Conservation (phyloP, 1,139 yeast genomes). For the Citeromyces hawaiiensis region DNA sequence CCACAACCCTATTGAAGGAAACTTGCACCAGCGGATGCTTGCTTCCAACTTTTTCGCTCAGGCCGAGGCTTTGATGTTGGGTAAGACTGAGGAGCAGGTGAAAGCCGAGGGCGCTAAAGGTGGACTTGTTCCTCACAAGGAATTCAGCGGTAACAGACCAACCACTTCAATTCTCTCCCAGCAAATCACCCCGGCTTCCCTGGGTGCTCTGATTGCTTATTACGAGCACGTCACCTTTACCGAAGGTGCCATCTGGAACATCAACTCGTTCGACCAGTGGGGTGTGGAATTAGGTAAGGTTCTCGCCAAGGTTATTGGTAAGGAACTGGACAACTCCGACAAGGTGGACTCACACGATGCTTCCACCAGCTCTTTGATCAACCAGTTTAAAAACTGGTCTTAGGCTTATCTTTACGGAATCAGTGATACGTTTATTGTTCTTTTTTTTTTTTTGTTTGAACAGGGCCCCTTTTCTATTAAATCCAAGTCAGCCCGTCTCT, state of each 20-base stretch:
- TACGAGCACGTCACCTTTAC: conserved; percentile 95
- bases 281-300: conserved; percentile 99
- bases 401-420: conserved; percentile 8
- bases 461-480: too few relatives aligned
- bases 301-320: conserved; percentile 89
- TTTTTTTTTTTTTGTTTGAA: too few relatives aligned
- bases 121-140: conserved; percentile 84
- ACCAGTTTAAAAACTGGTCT: conserved; percentile 89
- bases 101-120: conserved; percentile 83
- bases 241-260: conserved; percentile 99
- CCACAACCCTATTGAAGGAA: conserved; percentile 91
- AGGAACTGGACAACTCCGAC: conserved; percentile 44
- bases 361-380: conserved; percentile 84
- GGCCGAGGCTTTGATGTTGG: conserved; percentile 95
- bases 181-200: conserved; percentile 88
- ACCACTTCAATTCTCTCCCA: conserved; percentile 94
- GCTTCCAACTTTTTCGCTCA: conserved; percentile 98
- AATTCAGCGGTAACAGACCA: conserved; percentile 96
- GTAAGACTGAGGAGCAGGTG: conserved; percentile 78
- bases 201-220: conserved; percentile 94
- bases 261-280: conserved; percentile 99
- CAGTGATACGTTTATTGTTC: too few relatives aligned
- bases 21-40: conserved; percentile 93
- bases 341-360: conserved; percentile 62
- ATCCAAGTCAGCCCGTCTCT: too few relatives aligned